Percentiles rank a stretch among this genome's conserved stretches.
Evolutionary conservation across 164 flowering plant genomes (phyloP).

Genomic region (Echeveria elegans): DNA sequence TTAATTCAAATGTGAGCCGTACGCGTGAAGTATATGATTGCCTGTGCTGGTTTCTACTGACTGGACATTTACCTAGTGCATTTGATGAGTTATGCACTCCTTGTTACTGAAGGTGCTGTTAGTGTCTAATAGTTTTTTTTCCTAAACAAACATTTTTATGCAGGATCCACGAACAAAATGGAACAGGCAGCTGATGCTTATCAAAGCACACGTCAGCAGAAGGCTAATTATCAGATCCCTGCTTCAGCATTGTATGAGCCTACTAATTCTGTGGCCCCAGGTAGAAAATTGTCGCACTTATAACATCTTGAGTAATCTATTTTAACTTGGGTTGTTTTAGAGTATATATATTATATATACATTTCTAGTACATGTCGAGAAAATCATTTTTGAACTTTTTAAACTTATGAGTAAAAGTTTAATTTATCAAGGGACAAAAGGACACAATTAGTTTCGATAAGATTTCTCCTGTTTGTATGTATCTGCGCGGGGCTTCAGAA

Average conservation of each 20-base stretch:
- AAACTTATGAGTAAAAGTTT: too few species aligned
- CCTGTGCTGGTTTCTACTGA: background rate
- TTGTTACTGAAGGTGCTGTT: too few species aligned
- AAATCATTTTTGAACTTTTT: too few species aligned
- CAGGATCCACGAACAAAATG: conserved; percentile 20
- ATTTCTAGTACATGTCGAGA: too few species aligned
- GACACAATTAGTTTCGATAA: background rate
- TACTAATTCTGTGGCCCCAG: conserved; percentile 26
- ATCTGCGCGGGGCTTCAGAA: too few species aligned
- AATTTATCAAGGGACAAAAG: too few species aligned
- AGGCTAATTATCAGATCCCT: conserved; percentile 69
- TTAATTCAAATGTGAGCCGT: too few species aligned
- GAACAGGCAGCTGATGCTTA: conserved; percentile 19
- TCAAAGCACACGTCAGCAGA: conserved; percentile 40
- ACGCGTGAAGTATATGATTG: background rate
- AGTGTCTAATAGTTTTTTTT: background rate
- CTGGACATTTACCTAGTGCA: background rate
- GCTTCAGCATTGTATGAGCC: conserved; percentile 79
- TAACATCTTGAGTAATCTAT: background rate
- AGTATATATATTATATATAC: too few species aligned
- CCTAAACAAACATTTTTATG: background rate
- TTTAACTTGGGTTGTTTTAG: background rate
- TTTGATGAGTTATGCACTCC: background rate
- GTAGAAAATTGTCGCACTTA: background rate
- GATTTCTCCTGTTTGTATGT: background rate